Percentiles rank a stretch among this genome's conserved stretches.
phyloP scores from a whole-genome alignment of 2,329 filamentous ascomycete species.

The Fusarium virguliforme region DNA sequence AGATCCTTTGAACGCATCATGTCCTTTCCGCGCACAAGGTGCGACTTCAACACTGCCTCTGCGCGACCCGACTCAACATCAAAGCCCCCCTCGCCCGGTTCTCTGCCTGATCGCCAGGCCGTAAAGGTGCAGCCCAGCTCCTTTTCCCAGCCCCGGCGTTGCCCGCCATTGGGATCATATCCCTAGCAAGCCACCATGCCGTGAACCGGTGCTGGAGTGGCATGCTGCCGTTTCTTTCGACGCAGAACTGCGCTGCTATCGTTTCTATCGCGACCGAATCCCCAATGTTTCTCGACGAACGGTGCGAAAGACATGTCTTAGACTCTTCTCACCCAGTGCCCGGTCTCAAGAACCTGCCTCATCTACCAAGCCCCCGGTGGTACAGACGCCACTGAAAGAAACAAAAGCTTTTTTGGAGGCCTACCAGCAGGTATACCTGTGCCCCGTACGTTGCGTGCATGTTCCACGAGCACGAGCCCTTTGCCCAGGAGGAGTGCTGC shows the following conservation, averaged over 20 bases:
- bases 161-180: constrained; percentile 20
- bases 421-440: constrained; percentile 35
- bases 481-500: constrained; percentile 16
- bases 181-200: constrained; percentile 32
- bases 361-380: constrained; percentile 17
- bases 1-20: constrained; percentile 37
- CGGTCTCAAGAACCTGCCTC: constrained; percentile 17
- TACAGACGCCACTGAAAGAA: constrained; percentile 27
- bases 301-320: constrained; percentile 36
- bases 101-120: constrained; percentile 48
- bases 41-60: constrained; percentile 33
- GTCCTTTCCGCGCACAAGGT: constrained; percentile 34
- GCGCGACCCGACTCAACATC: constrained; percentile 37
- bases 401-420: constrained; percentile 35
- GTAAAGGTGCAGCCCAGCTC: constrained; percentile 32
- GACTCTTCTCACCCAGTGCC: constrained; percentile 26
- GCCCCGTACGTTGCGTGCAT: constrained; percentile 27
- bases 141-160: constrained; percentile 22
- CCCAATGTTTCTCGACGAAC: constrained; percentile 15
- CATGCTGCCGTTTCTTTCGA: constrained; percentile 27
- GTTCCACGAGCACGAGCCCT: constrained; percentile 43
- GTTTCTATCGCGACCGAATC: constrained; percentile 6
- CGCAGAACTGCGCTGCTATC: constrained; percentile 18
- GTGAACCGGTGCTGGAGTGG: constrained; percentile 28
- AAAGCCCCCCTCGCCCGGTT: constrained; percentile 28